A percentile compares a stretch with the other conserved stretches of the same genome.
Evolutionary conservation across 768 basidiomycete genomes (phyloP).

Genomic region (Pisolithus sp.): DNA sequence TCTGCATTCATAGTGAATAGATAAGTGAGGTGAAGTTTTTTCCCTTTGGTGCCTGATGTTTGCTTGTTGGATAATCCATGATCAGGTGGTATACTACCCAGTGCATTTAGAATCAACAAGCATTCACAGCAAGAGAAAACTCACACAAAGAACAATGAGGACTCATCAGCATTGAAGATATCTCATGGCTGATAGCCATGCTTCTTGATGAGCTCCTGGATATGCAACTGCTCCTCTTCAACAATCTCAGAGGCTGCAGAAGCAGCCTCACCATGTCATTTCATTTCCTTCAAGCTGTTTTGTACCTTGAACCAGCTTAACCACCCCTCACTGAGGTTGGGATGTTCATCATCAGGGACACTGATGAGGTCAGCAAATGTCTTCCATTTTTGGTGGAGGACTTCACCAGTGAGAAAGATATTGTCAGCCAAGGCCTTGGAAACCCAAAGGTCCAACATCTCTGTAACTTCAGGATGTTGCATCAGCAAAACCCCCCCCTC

Average conservation of each 20-base stretch:
- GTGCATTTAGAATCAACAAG: not conserved
- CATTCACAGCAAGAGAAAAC: slow-evolving; percentile 2
- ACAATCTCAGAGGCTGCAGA: slow-evolving; percentile 20
- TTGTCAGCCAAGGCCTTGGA: slow-evolving; percentile 17
- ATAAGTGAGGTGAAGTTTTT: slow-evolving; percentile 2
- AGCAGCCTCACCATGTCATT: slow-evolving; percentile 29
- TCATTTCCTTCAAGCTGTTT: not conserved
- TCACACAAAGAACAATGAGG: slow-evolving; percentile 30
- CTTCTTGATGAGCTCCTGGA: slow-evolving; percentile 25
- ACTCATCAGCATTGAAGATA: slow-evolving; percentile 35
- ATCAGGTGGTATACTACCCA: slow-evolving; percentile 3
- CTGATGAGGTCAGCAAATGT: slow-evolving; percentile 27
- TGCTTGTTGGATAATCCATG: not conserved
- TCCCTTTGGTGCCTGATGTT: not conserved
- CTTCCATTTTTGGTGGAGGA: slow-evolving; percentile 28
- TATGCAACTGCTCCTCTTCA: slow-evolving; percentile 15
- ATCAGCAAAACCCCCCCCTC: too few relatives aligned
- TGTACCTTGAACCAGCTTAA: slow-evolving; percentile 1
- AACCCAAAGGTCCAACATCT: slow-evolving; percentile 33
- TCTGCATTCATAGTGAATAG: slow-evolving; percentile 22
- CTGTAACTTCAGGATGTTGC: slow-evolving; percentile 27
- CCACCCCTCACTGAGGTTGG: slow-evolving; percentile 30
- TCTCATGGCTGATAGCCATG: slow-evolving; percentile 23
- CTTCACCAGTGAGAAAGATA: slow-evolving; percentile 28
- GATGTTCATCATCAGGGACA: slow-evolving; percentile 26